A percentile compares a stretch with the other conserved stretches of the same genome.
Evolutionary conservation across 2,329 filamentous ascomycete species (phyloP).

Genomic region (Torrubiella hemipterigena): DNA sequence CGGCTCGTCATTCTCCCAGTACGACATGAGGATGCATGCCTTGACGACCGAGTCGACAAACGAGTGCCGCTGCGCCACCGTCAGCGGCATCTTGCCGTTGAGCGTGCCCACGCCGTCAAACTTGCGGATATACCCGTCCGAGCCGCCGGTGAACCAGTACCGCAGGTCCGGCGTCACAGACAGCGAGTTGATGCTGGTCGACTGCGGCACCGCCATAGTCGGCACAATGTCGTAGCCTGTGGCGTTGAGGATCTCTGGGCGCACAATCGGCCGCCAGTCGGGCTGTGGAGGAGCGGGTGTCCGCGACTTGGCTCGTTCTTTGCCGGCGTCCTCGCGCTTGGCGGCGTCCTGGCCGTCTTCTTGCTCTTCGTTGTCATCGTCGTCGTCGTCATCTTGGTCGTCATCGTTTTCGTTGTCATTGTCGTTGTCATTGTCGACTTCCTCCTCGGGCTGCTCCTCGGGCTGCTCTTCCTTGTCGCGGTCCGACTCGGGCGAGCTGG

Average conservation of each 20-base stretch:
- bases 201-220: conserved; percentile 91
- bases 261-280: conserved; percentile 49
- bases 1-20: conserved; percentile 96
- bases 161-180: conserved; percentile 86
- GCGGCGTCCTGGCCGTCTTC: conserved; percentile 9
- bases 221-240: conserved; percentile 87
- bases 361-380: conserved; percentile 16
- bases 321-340: conserved; percentile 27
- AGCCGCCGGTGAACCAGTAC: conserved; percentile 88
- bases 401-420: conserved; percentile 22
- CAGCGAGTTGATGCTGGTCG: conserved; percentile 89
- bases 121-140: conserved; percentile 91
- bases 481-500: conserved; percentile 20
- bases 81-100: conserved; percentile 86
- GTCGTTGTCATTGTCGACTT: conserved; percentile 28
- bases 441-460: conserved; percentile 19
- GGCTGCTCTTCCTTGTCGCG: conserved; percentile 14
- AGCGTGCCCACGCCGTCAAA: conserved; percentile 93
- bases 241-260: conserved; percentile 68
- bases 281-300: conserved; percentile 14
- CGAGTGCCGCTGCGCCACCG: conserved; percentile 88
- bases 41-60: conserved; percentile 97
- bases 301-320: conserved; percentile 15
- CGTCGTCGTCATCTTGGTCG: conserved; percentile 24
- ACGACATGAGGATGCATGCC: conserved; percentile 84